These are phyloP conservation scores for Scenedesmus sp. DNA, from an alignment of 163 green algal genomes.

Conservation along the genomic window DNA sequence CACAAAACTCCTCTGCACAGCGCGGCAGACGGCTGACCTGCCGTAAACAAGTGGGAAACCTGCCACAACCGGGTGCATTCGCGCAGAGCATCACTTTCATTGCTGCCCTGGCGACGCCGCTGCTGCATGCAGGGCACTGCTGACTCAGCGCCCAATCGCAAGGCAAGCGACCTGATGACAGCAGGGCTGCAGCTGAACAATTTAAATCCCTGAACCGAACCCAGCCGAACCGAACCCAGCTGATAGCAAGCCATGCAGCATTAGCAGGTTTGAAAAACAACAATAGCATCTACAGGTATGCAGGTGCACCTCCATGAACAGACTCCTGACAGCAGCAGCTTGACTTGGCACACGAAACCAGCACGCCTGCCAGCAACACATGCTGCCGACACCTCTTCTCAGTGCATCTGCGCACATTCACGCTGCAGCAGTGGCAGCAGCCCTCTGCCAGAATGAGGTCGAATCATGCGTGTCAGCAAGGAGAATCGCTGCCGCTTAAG, in stretches of 20 bases:
- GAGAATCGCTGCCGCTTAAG: too few species aligned
- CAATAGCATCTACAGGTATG: too few species aligned
- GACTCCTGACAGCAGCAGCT: not conserved
- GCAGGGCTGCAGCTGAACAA: not conserved
- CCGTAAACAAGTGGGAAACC: too few species aligned
- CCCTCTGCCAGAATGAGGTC: too few species aligned
- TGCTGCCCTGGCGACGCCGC: too few species aligned
- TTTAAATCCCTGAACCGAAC: too few species aligned
- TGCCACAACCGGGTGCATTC: not conserved
- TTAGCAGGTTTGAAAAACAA: not conserved
- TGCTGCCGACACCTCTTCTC: too few species aligned
- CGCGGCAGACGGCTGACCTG: not conserved
- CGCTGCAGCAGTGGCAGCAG: too few species aligned
- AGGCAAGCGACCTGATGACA: not conserved
- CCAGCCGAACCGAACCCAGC: not conserved
- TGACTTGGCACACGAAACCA: not conserved
- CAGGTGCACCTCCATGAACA: not conserved
- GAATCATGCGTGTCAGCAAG: too few species aligned
- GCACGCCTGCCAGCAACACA: too few species aligned
- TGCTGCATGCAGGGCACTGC: not conserved
- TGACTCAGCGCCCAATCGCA: not conserved
- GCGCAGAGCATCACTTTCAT: too few species aligned
- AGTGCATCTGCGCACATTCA: too few species aligned
- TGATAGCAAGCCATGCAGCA: not conserved
- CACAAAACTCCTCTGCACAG: not conserved